These are phyloP conservation scores for Salix exigua DNA, from an alignment of 345 rosid species.

Conservation along the genomic window DNA sequence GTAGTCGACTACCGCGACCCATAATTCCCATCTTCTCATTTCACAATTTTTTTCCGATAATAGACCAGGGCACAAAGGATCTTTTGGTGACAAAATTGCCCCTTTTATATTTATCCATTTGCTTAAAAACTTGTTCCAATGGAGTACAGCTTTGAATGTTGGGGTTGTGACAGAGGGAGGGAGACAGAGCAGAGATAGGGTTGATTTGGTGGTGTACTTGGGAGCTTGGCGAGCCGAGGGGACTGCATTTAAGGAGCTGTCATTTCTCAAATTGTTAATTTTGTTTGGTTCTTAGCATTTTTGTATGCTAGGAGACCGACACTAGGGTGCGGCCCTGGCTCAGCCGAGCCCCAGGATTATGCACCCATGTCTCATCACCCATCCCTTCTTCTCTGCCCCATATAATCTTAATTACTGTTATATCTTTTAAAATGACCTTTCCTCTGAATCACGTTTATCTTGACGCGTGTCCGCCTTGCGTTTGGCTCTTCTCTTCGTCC, in stretches of 20 bases:
- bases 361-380: not conserved
- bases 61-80: no score
- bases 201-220: conserved; percentile 10
- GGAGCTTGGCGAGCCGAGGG: not conserved
- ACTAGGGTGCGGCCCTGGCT: not conserved
- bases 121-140: conserved; percentile 1
- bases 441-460: conserved; percentile 23
- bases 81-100: not conserved
- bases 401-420: not conserved
- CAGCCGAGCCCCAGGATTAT: not conserved
- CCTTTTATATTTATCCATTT: not conserved
- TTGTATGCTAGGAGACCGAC: conserved; percentile 6
- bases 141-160: conserved; percentile 45
- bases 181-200: conserved; percentile 31
- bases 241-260: conserved; percentile 33
- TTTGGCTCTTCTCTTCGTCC: conserved; percentile 7
- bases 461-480: conserved; percentile 33
- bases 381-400: not conserved
- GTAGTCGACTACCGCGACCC: not conserved
- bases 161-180: conserved; percentile 19
- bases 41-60: not conserved
- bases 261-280: conserved; percentile 33
- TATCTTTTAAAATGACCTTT: conserved; percentile 28
- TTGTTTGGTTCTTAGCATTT: conserved; percentile 22
- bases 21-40: not conserved